Conservation (phyloP, 2,329 filamentous ascomycete genomes). For the Monilinia vaccinii-corymbosi region DNA sequence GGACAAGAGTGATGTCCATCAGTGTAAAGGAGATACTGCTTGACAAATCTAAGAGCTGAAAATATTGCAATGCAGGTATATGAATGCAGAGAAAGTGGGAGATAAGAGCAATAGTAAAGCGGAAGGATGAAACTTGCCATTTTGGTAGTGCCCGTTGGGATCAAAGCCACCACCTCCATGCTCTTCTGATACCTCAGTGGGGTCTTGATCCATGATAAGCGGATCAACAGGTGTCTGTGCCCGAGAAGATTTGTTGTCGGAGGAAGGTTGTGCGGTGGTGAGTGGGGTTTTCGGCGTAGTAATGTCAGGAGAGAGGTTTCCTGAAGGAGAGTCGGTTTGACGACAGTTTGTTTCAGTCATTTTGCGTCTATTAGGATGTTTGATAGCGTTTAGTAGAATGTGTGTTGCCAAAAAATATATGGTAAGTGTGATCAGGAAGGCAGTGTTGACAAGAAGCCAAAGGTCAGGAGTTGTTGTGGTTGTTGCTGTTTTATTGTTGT, state of each 20-base stretch:
- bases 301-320: not conserved
- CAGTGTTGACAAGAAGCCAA: not conserved
- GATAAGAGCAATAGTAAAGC: not conserved
- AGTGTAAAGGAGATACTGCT: not conserved
- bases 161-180: not conserved
- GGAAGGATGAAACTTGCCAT: not conserved
- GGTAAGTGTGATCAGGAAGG: not conserved
- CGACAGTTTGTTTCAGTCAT: not conserved
- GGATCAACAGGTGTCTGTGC: not conserved
- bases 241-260: not conserved
- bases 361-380: not conserved
- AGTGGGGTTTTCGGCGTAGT: not conserved
- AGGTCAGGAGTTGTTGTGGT: not conserved
- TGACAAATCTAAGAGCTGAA: not conserved
- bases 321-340: not conserved
- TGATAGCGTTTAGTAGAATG: not conserved
- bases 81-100: not conserved
- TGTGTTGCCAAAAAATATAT: not conserved
- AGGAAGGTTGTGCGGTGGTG: not conserved
- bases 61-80: not conserved
- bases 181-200: not conserved
- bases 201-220: not conserved
- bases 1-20: not conserved
- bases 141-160: constrained; percentile 1
- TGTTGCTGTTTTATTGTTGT: not conserved